These are phyloP conservation scores for Daldinia bambusicola DNA, from an alignment of 495 filamentous ascomycete species.

Conservation along the genomic window DNA sequence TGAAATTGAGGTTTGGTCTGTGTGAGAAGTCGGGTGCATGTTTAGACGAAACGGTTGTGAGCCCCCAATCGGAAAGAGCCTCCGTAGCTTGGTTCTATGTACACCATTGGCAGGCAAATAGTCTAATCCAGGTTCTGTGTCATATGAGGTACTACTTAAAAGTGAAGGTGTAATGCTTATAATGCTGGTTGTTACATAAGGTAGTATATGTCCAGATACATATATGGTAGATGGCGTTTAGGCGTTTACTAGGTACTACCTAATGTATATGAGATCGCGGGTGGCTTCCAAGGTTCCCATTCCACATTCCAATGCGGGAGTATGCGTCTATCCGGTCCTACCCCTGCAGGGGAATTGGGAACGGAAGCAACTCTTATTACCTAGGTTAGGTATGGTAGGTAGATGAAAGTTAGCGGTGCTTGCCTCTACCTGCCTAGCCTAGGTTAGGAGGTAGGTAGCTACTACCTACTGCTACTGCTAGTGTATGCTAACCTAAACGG, in stretches of 20 bases:
- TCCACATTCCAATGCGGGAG: constrained; percentile 18
- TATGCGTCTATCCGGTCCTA: constrained; percentile 32
- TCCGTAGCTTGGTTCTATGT: constrained; percentile 35
- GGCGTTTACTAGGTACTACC: neutral
- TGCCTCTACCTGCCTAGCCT: neutral
- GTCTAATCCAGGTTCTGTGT: constrained; percentile 11
- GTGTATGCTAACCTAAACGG: neutral
- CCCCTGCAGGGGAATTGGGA: constrained; percentile 18
- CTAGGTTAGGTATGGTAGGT: too few species aligned
- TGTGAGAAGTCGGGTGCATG: neutral
- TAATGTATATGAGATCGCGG: neutral
- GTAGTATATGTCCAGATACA: constrained; percentile 20
- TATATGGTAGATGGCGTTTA: constrained; percentile 14
- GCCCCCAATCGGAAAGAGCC: constrained; percentile 31
- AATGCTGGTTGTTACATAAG: too few species aligned
- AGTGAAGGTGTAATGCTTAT: too few species aligned
- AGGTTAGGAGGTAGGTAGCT: neutral
- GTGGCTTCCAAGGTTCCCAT: too few species aligned
- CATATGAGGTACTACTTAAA: too few species aligned
- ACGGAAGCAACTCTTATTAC: constrained; percentile 1
- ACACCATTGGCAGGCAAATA: constrained; percentile 29
- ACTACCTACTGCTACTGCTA: too few species aligned
- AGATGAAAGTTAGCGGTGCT: neutral
- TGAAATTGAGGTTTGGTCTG: neutral
- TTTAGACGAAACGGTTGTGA: constrained; percentile 35